Evolutionary conservation across 2,329 filamentous ascomycete species (phyloP).

Genomic region (Diplodia intermedia): DNA sequence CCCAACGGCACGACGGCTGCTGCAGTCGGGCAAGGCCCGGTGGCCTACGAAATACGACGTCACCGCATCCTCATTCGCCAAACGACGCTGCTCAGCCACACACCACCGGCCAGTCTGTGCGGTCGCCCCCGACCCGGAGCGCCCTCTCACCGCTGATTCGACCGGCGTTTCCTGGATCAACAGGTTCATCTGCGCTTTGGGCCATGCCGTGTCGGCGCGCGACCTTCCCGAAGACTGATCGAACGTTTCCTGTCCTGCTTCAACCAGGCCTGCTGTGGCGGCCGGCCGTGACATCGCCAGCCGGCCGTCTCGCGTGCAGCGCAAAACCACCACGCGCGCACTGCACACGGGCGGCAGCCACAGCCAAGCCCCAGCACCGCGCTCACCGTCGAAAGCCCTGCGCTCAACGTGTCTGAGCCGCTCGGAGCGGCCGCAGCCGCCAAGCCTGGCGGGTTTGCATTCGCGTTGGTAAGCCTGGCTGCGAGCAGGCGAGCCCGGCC

Average conservation of each 20-base stretch:
- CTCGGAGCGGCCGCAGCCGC: conserved; percentile 19
- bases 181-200: conserved; percentile 23
- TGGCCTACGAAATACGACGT: not conserved
- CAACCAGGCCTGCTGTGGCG: not conserved
- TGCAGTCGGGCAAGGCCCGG: conserved; percentile 1
- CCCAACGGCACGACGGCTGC: conserved; percentile 15
- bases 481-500: too few species aligned
- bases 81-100: conserved; percentile 12
- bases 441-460: conserved; percentile 5
- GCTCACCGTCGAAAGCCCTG: conserved; percentile 16
- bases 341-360: conserved; percentile 18
- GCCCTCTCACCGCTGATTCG: conserved; percentile 28
- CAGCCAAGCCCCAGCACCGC: conserved; percentile 2
- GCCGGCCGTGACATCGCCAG: conserved; percentile 2
- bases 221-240: conserved; percentile 7
- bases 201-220: conserved; percentile 8
- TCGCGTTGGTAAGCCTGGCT: not conserved
- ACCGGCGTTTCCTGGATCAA: conserved; percentile 23
- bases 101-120: not conserved
- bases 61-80: not conserved
- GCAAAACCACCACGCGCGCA: conserved; percentile 23
- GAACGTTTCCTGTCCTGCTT: not conserved
- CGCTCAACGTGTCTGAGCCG: conserved; percentile 13
- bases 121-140: conserved; percentile 13
- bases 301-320: conserved; percentile 23